Percentiles rank a stretch among this genome's conserved stretches.
Evolutionary conservation across 306 rosid species (phyloP).

Genomic region (Dryas drummondii): DNA sequence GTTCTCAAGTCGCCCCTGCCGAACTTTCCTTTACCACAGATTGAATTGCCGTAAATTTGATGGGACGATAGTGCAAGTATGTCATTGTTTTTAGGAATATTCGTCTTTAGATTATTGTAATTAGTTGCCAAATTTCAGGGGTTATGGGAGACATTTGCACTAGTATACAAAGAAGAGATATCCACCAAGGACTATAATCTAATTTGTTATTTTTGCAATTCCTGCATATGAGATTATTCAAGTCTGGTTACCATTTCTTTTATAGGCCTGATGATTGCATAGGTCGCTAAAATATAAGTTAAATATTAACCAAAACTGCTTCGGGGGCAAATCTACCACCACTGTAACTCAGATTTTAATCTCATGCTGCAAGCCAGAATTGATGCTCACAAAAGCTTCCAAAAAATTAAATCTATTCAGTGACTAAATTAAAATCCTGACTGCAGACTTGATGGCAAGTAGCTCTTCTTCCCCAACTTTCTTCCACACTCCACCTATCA

Average conservation of each 20-base stretch:
- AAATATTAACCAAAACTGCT: constrained; percentile 6
- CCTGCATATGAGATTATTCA: neutral
- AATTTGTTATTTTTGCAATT: neutral
- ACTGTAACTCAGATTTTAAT: neutral
- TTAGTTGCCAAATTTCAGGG: no score
- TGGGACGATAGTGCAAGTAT: neutral
- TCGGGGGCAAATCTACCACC: neutral
- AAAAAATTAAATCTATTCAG: neutral
- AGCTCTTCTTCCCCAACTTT: constrained; percentile 59
- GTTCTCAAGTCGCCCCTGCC: constrained; percentile 6
- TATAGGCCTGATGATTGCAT: neutral
- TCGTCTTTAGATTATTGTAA: no score
- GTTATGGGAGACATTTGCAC: no score
- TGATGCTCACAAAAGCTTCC: neutral
- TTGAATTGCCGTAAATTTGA: neutral
- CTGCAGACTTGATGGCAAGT: constrained; percentile 52
- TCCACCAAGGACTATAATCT: no score
- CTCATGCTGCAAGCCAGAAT: neutral
- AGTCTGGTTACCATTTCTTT: neutral
- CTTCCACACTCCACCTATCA: constrained; percentile 64
- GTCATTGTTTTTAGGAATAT: neutral
- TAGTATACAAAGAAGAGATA: no score
- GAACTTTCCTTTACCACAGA: neutral
- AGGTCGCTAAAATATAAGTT: neutral
- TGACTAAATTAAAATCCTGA: constrained; percentile 53